These are phyloP conservation scores for Pseudognaphalium luteoalbum DNA, from an alignment of 129 eudicot species.

Conservation along the genomic window DNA sequence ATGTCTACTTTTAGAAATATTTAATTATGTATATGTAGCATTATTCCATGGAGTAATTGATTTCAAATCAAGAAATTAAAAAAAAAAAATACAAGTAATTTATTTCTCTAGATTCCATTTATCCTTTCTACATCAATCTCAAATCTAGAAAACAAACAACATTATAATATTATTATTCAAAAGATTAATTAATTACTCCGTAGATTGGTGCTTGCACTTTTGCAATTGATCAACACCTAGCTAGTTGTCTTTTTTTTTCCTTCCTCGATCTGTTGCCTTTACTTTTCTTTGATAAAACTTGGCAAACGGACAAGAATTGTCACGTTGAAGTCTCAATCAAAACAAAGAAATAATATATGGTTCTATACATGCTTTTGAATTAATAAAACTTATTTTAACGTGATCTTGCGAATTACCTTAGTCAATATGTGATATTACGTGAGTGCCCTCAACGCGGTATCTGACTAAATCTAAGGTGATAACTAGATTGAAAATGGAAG, in stretches of 20 bases:
- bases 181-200: conserved; percentile 29
- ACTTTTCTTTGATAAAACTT: conserved; percentile 23
- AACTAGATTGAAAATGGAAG: conserved; percentile 5
- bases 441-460: conserved; percentile 13
- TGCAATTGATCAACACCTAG: conserved; percentile 20
- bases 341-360: conserved; percentile 27
- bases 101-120: conserved; percentile 49
- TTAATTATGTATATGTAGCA: no score
- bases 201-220: conserved; percentile 12
- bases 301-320: conserved; percentile 39
- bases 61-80: conserved; percentile 21
- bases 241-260: conserved; percentile 35
- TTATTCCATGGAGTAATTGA: no score
- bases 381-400: conserved; percentile 19
- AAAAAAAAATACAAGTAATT: conserved; percentile 17
- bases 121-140: conserved; percentile 46
- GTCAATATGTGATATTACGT: conserved; percentile 31
- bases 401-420: conserved; percentile 33
- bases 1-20: no score
- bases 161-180: conserved; percentile 15
- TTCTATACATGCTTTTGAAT: conserved; percentile 32
- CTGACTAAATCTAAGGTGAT: background rate
- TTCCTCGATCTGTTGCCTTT: conserved; percentile 22
- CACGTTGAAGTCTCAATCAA: conserved; percentile 40
- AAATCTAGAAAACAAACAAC: conserved; percentile 42